Percentiles rank a stretch among this genome's conserved stretches.
Conservation (phyloP, 805 yeast genomes). For the Wickerhamomyces chaumierensis region DNA sequence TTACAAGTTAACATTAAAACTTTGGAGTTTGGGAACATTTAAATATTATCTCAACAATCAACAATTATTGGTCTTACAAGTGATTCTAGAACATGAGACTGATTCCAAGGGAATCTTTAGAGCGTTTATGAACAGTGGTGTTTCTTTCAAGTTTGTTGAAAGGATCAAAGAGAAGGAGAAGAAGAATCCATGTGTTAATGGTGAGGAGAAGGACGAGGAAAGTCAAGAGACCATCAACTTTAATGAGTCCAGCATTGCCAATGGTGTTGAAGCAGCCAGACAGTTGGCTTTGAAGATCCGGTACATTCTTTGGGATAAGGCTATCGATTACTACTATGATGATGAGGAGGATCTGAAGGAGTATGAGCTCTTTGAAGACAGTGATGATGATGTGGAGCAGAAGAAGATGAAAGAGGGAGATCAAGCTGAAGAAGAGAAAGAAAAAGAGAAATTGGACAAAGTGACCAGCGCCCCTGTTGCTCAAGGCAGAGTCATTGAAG, state of each 20-base stretch:
- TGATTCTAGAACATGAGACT: constrained; percentile 28
- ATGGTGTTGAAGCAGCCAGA: constrained; percentile 36
- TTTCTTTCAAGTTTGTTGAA: constrained; percentile 17
- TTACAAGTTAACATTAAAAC: constrained; percentile 13
- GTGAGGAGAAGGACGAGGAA: neutral
- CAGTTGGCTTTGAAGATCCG: constrained; percentile 53
- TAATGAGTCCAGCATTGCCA: constrained; percentile 25
- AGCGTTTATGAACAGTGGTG: constrained; percentile 27
- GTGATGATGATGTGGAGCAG: no score
- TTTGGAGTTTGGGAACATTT: constrained; percentile 26
- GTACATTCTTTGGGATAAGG: constrained; percentile 64
- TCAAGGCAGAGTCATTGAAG: constrained; percentile 24
- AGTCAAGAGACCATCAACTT: constrained; percentile 12
- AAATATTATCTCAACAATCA: constrained; percentile 42
- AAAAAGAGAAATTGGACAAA: no score
- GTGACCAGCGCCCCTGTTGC: no score
- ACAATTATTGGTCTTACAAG: constrained; percentile 39
- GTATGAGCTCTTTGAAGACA: constrained; percentile 12
- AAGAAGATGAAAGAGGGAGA: no score
- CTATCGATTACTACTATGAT: constrained; percentile 35
- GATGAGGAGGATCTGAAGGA: constrained; percentile 4
- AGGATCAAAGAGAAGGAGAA: constrained; percentile 1
- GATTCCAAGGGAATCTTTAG: constrained; percentile 26
- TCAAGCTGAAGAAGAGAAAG: neutral
- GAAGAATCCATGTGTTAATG: no score